phyloP scores from a whole-genome alignment of 495 filamentous ascomycete species.

The Chaetomium cochliodes region DNA sequence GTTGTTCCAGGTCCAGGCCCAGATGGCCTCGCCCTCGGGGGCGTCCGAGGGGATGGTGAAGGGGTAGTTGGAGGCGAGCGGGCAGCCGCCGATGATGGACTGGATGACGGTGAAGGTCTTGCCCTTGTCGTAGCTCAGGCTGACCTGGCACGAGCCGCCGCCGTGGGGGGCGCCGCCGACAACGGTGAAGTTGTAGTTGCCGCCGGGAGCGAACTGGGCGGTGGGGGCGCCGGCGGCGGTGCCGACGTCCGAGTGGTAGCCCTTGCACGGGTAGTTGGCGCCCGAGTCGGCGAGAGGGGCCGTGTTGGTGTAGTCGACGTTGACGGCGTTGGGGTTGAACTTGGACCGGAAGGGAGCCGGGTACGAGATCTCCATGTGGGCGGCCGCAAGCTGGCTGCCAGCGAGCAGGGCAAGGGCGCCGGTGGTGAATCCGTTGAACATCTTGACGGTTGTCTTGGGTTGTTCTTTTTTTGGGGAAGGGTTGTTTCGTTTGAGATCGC shows the following conservation, averaged over 20 bases:
- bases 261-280: constrained; percentile 65
- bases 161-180: constrained; percentile 57
- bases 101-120: constrained; percentile 63
- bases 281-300: constrained; percentile 51
- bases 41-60: constrained; percentile 65
- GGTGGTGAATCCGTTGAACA: constrained; percentile 37
- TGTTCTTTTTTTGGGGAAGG: too few species aligned
- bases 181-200: constrained; percentile 57
- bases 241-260: constrained; percentile 56
- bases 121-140: constrained; percentile 62
- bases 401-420: constrained; percentile 35
- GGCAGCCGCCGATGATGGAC: constrained; percentile 63
- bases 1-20: constrained; percentile 69
- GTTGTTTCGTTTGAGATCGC: constrained; percentile 15
- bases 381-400: constrained; percentile 42
- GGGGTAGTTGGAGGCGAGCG: constrained; percentile 49
- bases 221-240: constrained; percentile 46
- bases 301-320: constrained; percentile 59
- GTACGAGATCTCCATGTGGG: constrained; percentile 60
- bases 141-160: constrained; percentile 65
- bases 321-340: constrained; percentile 48
- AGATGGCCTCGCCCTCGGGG: constrained; percentile 57
- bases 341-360: constrained; percentile 57
- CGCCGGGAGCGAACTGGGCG: constrained; percentile 56
- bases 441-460: constrained; percentile 25